phyloP scores from a whole-genome alignment of 1,139 yeast species.

The Insectozyma bohioensis region DNA sequence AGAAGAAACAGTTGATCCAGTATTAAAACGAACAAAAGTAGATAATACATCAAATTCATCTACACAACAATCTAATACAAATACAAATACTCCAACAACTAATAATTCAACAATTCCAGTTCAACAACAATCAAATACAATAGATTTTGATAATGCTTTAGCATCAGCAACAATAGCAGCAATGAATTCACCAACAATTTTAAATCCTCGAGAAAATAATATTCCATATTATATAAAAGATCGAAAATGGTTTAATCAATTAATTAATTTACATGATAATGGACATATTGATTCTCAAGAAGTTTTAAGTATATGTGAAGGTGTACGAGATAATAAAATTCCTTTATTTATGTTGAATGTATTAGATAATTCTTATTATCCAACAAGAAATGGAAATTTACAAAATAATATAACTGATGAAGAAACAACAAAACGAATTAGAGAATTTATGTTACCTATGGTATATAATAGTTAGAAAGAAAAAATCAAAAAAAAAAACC shows the following conservation, averaged over 20 bases:
- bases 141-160: slow-evolving; percentile 32
- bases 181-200: slow-evolving; percentile 31
- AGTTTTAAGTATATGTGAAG: slow-evolving; percentile 37
- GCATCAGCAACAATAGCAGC: slow-evolving; percentile 38
- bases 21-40: slow-evolving; percentile 25
- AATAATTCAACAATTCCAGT: slow-evolving; percentile 2
- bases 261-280: slow-evolving; percentile 30
- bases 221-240: slow-evolving; percentile 37
- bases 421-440: slow-evolving; percentile 33
- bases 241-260: slow-evolving; percentile 41
- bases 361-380: slow-evolving; percentile 34
- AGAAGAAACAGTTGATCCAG: slow-evolving; percentile 33
- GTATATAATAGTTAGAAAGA: slow-evolving; percentile 19
- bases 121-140: slow-evolving; percentile 5
- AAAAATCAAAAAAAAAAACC: no score
- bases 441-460: slow-evolving; percentile 41
- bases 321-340: slow-evolving; percentile 41
- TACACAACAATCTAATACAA: neutral
- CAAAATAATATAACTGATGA: slow-evolving; percentile 29
- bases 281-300: slow-evolving; percentile 32
- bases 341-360: slow-evolving; percentile 42
- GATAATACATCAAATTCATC: slow-evolving; percentile 5
- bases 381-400: slow-evolving; percentile 14
- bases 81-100: no score
- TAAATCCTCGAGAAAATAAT: slow-evolving; percentile 15